These are phyloP conservation scores for Epichloe baconii DNA, from an alignment of 2,329 filamentous ascomycete genomes.

Conservation along the genomic window DNA sequence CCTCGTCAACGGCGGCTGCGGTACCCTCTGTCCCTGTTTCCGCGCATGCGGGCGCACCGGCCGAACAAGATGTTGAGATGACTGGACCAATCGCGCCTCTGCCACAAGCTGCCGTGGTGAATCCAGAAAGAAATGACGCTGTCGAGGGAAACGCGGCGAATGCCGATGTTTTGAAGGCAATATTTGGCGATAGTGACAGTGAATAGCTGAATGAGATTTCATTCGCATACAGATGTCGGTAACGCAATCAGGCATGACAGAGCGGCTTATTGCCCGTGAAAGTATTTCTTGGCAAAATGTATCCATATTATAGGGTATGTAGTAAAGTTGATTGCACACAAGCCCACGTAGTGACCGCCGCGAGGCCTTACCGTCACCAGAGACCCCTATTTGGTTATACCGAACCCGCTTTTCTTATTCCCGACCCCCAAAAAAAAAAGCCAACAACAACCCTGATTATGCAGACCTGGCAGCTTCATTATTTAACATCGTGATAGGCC, in stretches of 20 bases:
- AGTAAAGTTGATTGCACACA: too few relatives aligned
- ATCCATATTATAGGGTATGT: too few relatives aligned
- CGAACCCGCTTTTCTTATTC: too few relatives aligned
- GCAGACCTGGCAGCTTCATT: too few relatives aligned
- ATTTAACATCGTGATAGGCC: too few relatives aligned
- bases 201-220: slow-evolving; percentile 24
- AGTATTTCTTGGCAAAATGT: too few relatives aligned
- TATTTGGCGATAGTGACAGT: slow-evolving; percentile 80
- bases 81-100: not conserved
- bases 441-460: too few relatives aligned
- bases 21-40: not conserved
- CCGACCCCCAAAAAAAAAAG: too few relatives aligned
- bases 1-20: not conserved
- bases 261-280: too few relatives aligned
- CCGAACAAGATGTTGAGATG: not conserved
- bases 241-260: not conserved
- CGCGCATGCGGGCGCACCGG: not conserved
- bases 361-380: too few relatives aligned
- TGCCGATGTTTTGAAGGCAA: slow-evolving; percentile 77
- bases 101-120: slow-evolving; percentile 28
- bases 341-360: too few relatives aligned
- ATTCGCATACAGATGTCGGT: not conserved
- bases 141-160: slow-evolving; percentile 61
- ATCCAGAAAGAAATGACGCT: slow-evolving; percentile 55
- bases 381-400: too few relatives aligned